phyloP scores from a whole-genome alignment of 2,329 filamentous ascomycete genomes.

The Aspergillus ochraceoroseus region DNA sequence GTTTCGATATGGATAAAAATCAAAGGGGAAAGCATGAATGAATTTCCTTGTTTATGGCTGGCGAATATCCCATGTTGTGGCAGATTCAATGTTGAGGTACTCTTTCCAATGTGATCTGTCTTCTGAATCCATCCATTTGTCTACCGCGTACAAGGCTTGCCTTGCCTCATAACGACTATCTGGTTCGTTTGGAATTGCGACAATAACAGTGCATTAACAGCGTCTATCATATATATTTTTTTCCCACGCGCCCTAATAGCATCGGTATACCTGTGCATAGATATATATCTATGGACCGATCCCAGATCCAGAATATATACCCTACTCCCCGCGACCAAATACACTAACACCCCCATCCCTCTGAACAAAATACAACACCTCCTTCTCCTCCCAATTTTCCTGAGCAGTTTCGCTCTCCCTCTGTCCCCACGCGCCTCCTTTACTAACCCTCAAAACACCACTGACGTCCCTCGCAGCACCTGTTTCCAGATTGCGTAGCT shows the following conservation, averaged over 20 bases:
- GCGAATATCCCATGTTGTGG: constrained; percentile 38
- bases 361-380: constrained; percentile 75
- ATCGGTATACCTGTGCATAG: no score
- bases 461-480: constrained; percentile 87
- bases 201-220: not conserved
- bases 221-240: no score
- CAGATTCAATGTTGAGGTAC: constrained; percentile 36
- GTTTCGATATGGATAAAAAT: constrained; percentile 29
- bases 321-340: constrained; percentile 71
- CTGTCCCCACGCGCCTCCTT: constrained; percentile 46
- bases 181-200: constrained; percentile 1
- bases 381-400: constrained; percentile 51
- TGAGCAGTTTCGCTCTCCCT: constrained; percentile 28
- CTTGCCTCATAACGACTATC: constrained; percentile 1
- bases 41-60: constrained; percentile 40
- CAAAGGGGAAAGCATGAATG: constrained; percentile 35
- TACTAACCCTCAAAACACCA: constrained; percentile 73
- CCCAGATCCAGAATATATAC: not conserved
- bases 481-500: constrained; percentile 72
- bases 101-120: constrained; percentile 30
- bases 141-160: constrained; percentile 8
- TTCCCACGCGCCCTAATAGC: no score
- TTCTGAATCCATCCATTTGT: constrained; percentile 22
- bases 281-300: not conserved
- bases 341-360: constrained; percentile 75